These are phyloP conservation scores for Penicillium mononematosum DNA, from an alignment of 495 filamentous ascomycete genomes.

Conservation along the genomic window DNA sequence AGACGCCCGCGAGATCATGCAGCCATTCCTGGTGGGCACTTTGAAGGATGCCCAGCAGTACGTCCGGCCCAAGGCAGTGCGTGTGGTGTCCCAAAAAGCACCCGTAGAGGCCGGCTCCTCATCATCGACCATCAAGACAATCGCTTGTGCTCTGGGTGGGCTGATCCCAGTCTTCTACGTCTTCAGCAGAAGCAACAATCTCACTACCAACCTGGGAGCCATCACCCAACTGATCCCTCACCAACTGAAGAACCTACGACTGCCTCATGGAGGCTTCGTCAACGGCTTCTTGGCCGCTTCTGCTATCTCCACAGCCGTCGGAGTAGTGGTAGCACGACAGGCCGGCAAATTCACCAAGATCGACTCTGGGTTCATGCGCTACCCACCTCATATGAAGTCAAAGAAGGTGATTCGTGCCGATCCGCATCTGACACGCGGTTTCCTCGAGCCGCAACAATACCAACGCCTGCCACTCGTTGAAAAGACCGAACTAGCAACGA, in stretches of 20 bases:
- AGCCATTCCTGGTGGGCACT: slow-evolving; percentile 32
- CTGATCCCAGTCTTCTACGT: slow-evolving; percentile 21
- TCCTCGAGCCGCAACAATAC: slow-evolving; percentile 48
- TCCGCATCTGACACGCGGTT: slow-evolving; percentile 36
- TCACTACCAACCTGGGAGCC: slow-evolving; percentile 10
- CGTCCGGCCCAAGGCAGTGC: slow-evolving; percentile 27
- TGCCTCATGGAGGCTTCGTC: slow-evolving; percentile 30
- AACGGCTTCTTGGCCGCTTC: slow-evolving; percentile 39
- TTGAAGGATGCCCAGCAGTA: slow-evolving; percentile 33
- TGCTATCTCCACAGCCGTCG: slow-evolving; percentile 25
- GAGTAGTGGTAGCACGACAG: slow-evolving; percentile 23
- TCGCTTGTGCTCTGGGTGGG: slow-evolving; percentile 18
- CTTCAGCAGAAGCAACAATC: slow-evolving; percentile 5
- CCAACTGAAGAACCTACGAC: slow-evolving; percentile 13
- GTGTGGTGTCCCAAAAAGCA: slow-evolving; percentile 25
- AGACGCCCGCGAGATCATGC: slow-evolving; percentile 40
- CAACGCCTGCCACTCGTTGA: slow-evolving; percentile 43
- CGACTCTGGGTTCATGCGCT: slow-evolving; percentile 40
- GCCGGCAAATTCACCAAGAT: slow-evolving; percentile 30
- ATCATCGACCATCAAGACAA: slow-evolving; percentile 8
- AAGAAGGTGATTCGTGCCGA: slow-evolving; percentile 27
- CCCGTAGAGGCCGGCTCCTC: slow-evolving; percentile 13
- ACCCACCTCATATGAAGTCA: slow-evolving; percentile 38
- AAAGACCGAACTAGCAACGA: slow-evolving; percentile 44
- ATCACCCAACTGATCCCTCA: slow-evolving; percentile 18